phyloP scores from a whole-genome alignment of 2,329 filamentous ascomycete genomes.

The Colletotrichum limetticola region DNA sequence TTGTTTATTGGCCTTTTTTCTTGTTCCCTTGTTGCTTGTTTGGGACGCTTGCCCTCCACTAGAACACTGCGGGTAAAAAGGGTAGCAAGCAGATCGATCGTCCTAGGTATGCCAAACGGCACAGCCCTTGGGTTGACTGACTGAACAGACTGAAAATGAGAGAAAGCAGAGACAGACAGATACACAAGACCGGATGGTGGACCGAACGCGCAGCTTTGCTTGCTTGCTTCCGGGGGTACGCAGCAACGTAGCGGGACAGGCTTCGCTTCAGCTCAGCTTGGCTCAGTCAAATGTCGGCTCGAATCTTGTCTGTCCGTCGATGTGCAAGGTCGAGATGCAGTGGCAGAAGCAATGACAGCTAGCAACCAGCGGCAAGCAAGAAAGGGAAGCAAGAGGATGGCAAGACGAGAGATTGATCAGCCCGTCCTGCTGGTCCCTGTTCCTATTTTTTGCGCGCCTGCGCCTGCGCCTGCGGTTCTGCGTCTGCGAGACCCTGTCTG shows the following conservation, averaged over 20 bases:
- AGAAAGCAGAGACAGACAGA: conserved; percentile 6
- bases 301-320: conserved; percentile 10
- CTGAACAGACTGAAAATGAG: conserved; percentile 24
- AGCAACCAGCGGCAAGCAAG: conserved; percentile 18
- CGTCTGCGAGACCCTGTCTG: conserved; percentile 20
- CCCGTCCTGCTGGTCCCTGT: conserved; percentile 28
- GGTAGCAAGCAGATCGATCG: not conserved
- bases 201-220: conserved; percentile 16
- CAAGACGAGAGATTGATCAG: conserved; percentile 21
- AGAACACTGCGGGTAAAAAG: not conserved
- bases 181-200: conserved; percentile 19
- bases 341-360: conserved; percentile 10
- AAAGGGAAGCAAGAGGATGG: conserved; percentile 24
- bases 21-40: not conserved
- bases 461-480: conserved; percentile 7
- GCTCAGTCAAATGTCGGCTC: not conserved
- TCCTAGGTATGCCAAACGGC: conserved; percentile 5
- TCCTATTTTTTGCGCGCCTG: conserved; percentile 33
- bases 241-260: not conserved
- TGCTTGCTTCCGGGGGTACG: conserved; percentile 3
- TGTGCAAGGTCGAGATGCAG: conserved; percentile 4
- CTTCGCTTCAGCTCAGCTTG: conserved; percentile 7
- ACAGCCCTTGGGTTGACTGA: conserved; percentile 22
- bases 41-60: not conserved
- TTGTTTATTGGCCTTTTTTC: not conserved